A percentile compares a stretch with the other conserved stretches of the same genome.
These are phyloP conservation scores for Ogataea nakhonphanomensis DNA, from an alignment of 805 yeast species.

Conservation along the genomic window DNA sequence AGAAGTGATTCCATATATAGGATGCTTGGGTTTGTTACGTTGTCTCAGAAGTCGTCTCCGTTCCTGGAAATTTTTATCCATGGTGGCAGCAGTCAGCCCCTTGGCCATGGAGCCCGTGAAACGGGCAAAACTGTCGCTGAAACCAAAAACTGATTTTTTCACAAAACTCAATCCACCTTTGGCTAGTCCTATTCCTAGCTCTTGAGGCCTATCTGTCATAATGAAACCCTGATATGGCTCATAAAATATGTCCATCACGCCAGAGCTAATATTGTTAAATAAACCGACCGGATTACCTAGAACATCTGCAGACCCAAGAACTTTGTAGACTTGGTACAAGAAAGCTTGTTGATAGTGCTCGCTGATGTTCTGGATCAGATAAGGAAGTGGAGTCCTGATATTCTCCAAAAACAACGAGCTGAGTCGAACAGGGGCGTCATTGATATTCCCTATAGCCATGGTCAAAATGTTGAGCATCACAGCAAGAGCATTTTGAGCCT, in stretches of 20 bases:
- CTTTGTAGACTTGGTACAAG: conserved; percentile 85
- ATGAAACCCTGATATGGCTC: conserved; percentile 97
- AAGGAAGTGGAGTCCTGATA: conserved; percentile 78
- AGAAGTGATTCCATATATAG: conserved; percentile 73
- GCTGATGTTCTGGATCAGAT: conserved; percentile 62
- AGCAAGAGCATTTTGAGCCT: conserved; percentile 63
- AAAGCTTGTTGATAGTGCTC: conserved; percentile 92
- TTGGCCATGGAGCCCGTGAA: conserved; percentile 93
- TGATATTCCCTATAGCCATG: conserved; percentile 95
- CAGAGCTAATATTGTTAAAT: conserved; percentile 89
- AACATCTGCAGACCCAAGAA: conserved; percentile 93
- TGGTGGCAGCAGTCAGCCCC: conserved; percentile 85
- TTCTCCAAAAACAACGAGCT: conserved; percentile 87
- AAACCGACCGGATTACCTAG: conserved; percentile 97
- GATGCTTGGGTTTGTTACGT: conserved; percentile 79
- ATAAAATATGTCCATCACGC: conserved; percentile 93
- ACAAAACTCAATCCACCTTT: conserved; percentile 94
- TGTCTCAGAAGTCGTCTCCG: conserved; percentile 73
- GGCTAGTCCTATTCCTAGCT: conserved; percentile 90
- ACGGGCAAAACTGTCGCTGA: conserved; percentile 89
- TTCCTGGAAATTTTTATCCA: conserved; percentile 83
- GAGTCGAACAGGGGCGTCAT: conserved; percentile 91
- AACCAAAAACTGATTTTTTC: conserved; percentile 91
- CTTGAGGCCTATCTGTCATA: conserved; percentile 93
- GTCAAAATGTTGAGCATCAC: conserved; percentile 82